A percentile compares a stretch with the other conserved stretches of the same genome.
Evolutionary conservation across 306 rosid species (phyloP).

Genomic region (Pterocarpus santalinus): DNA sequence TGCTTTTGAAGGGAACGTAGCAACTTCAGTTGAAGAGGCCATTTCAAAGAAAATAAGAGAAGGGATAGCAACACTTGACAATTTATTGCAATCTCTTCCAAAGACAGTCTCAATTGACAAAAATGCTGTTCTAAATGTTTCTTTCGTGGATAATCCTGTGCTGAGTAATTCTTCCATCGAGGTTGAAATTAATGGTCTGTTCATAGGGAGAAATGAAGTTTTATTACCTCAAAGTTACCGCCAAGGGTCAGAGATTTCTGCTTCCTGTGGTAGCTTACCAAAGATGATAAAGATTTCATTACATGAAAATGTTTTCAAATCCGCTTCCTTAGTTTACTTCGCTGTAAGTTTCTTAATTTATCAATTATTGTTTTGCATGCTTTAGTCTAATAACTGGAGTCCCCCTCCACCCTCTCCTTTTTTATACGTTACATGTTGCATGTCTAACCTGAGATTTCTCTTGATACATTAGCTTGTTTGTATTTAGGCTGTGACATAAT

Average conservation of each 20-base stretch:
- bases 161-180: constrained; percentile 69
- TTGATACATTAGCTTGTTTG: no score
- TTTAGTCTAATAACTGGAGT: no score
- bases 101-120: constrained; percentile 59
- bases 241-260: constrained; percentile 44
- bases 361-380: no score
- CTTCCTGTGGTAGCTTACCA: constrained; percentile 43
- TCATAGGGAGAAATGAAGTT: constrained; percentile 49
- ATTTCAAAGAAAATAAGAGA: constrained; percentile 67
- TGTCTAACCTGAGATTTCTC: no score
- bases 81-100: constrained; percentile 73
- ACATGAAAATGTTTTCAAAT: constrained; percentile 79
- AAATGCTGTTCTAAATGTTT: constrained; percentile 69
- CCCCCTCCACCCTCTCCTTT: no score
- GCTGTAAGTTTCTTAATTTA: constrained; percentile 60
- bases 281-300: constrained; percentile 78
- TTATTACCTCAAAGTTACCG: constrained; percentile 50
- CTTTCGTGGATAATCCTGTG: constrained; percentile 71
- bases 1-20: constrained; percentile 70
- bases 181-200: constrained; percentile 75
- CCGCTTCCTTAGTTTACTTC: constrained; percentile 67
- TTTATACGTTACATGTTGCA: no score
- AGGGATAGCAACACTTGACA: constrained; percentile 67
- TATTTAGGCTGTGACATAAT: no score
- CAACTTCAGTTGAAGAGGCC: constrained; percentile 71